Evolutionary conservation across 2,329 filamentous ascomycete genomes (phyloP).

Genomic region (Cercospora beticola): DNA sequence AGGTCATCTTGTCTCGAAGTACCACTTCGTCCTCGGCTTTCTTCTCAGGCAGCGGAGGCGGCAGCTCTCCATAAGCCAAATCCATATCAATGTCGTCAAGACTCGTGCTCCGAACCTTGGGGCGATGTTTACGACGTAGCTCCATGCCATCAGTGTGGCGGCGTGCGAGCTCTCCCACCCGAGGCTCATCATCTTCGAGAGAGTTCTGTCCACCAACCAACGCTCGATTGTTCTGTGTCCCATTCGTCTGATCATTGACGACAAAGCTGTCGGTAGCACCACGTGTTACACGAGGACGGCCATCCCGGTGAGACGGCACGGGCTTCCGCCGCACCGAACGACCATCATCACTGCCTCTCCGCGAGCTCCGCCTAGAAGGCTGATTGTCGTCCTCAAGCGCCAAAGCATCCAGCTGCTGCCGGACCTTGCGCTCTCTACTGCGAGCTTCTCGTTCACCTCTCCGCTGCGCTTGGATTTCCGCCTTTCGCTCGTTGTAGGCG

Average conservation of each 20-base stretch:
- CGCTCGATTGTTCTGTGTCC: not conserved
- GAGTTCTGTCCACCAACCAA: not conserved
- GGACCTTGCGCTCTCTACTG: slow-evolving; percentile 54
- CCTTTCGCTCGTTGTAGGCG: slow-evolving; percentile 84
- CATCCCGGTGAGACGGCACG: slow-evolving; percentile 21
- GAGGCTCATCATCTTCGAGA: slow-evolving; percentile 30
- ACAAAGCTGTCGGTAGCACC: slow-evolving; percentile 50
- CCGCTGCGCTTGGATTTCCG: slow-evolving; percentile 71
- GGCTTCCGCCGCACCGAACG: slow-evolving; percentile 29
- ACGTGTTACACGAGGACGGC: slow-evolving; percentile 44
- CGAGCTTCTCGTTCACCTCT: slow-evolving; percentile 53
- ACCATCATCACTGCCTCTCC: slow-evolving; percentile 30
- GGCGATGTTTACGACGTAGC: slow-evolving; percentile 14
- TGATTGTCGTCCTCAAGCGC: slow-evolving; percentile 47
- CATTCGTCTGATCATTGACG: slow-evolving; percentile 37
- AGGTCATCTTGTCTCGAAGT: slow-evolving; percentile 59
- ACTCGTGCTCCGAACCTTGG: slow-evolving; percentile 40
- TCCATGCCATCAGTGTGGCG: slow-evolving; percentile 45
- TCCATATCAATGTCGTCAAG: slow-evolving; percentile 75
- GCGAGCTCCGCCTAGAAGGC: slow-evolving; percentile 29
- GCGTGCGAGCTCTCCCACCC: slow-evolving; percentile 43
- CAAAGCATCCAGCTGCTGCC: slow-evolving; percentile 57
- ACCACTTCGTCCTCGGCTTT: slow-evolving; percentile 37
- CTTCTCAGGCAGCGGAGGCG: slow-evolving; percentile 61
- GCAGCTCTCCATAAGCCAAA: slow-evolving; percentile 82